Base-by-base conservation (phyloP, 2,329 filamentous ascomycete species). In the Sporothrix protearum region DNA sequence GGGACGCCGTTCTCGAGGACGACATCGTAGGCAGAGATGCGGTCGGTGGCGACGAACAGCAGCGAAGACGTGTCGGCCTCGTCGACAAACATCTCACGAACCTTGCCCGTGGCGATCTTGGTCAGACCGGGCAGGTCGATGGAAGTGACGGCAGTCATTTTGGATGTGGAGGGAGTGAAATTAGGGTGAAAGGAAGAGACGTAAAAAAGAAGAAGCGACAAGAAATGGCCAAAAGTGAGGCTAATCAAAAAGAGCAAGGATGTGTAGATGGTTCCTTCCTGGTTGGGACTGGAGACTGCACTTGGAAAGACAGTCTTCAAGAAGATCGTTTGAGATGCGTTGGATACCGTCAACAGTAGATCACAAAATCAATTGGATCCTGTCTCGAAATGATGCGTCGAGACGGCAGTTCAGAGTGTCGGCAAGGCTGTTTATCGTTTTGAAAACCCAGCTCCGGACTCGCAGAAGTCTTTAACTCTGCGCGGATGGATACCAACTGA, bases 1-100 rank as follows among this genome's bases (percentile, higher is more conserved):
- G 83, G 82, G 68, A 87, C 83, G 74, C 83, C 83, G 77, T 96
- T 97, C 72, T 87, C 83, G 85, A 97, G 89, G 76, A 97, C 89
- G 76, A 96, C 93, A 86, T 98, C 95, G 84, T 95, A 98, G 71
- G 96, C 96, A 30, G 93, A 97, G 80, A 97, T 96, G 76, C 96
- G 91, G 83, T 97, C 94, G 16, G 92, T 75, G 12, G 77, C 76
- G 30, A 77, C 78, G n/a, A 80, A 76, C 42, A 80, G 74, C 67
- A 80, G 76, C 3, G 78, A 76, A 64, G 75, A 73, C 55, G 75
- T 76, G 69, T 76, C 73, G 61, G n/a, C 59, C 16, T 66, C 64
- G 28, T 69, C 47, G 51, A 71, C 72, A 70, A 75, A 77, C 47
- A 79, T 73, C 73, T 80, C 79, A 57, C 77, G 76, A 51, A 78